Conservation (phyloP, 106 monocot genomes). For the Triglochin maritima region DNA sequence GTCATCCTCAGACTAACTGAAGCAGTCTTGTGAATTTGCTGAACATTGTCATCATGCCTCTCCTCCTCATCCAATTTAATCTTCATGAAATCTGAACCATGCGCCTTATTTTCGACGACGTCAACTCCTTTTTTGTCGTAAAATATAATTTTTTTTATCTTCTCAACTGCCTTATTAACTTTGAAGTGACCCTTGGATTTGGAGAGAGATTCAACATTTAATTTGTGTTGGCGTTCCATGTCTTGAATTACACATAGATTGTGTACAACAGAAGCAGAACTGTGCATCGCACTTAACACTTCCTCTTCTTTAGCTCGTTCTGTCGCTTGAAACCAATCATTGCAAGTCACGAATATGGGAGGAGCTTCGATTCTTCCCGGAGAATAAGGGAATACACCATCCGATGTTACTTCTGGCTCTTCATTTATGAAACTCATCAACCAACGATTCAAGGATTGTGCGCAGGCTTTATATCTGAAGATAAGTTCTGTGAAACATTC, state of each 20-base stretch:
- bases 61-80: conserved; percentile 5
- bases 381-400: conserved; percentile 2
- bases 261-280: not conserved
- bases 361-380: conserved; percentile 12
- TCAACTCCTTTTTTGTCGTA: not conserved
- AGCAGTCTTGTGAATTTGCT: not conserved
- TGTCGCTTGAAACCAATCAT: conserved; percentile 9
- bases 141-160: conserved; percentile 2
- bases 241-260: not conserved
- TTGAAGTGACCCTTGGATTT: too few species aligned
- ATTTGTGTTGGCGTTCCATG: not conserved
- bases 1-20: not conserved
- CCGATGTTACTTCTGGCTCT: conserved; percentile 4
- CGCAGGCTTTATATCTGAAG: not conserved
- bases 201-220: conserved; percentile 1
- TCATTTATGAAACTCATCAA: conserved; percentile 1
- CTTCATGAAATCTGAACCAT: not conserved
- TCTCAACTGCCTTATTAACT: not conserved
- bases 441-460: conserved; percentile 8
- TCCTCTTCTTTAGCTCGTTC: not conserved
- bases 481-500: not conserved
- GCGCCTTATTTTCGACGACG: not conserved
- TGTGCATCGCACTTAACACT: not conserved
- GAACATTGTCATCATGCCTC: conserved; percentile 4
- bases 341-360: conserved; percentile 2